Evolutionary conservation across 768 basidiomycete genomes (phyloP).

Genomic region (Fibroporia radiculosa): DNA sequence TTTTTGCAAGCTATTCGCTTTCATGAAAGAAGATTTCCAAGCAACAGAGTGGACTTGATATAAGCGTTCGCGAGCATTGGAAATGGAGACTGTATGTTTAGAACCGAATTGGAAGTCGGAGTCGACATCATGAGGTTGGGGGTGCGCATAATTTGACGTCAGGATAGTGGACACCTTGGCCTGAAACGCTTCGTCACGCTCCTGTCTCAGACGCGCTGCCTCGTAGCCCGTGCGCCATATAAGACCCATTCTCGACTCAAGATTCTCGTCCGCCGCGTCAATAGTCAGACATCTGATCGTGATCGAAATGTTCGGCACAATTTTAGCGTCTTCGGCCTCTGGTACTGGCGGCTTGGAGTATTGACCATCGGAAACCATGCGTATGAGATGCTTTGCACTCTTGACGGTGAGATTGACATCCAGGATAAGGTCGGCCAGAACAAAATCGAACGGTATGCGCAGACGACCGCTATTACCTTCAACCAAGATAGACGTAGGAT

Average conservation of each 20-base stretch:
- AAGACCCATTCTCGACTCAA: constrained; percentile 70
- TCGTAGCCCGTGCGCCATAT: constrained; percentile 68
- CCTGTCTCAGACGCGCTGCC: constrained; percentile 62
- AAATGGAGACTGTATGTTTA: constrained; percentile 58
- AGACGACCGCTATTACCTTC: constrained; percentile 59
- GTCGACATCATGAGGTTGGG: constrained; percentile 20
- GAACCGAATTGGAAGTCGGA: constrained; percentile 57
- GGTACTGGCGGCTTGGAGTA: constrained; percentile 56
- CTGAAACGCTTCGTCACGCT: constrained; percentile 73
- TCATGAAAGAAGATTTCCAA: constrained; percentile 43
- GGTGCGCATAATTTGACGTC: constrained; percentile 27
- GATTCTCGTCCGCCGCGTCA: constrained; percentile 78
- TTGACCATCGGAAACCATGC: constrained; percentile 43
- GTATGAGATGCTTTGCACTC: constrained; percentile 58
- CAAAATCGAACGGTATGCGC: constrained; percentile 74
- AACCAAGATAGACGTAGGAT: constrained; percentile 36
- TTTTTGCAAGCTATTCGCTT: constrained; percentile 37
- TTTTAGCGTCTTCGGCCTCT: constrained; percentile 63
- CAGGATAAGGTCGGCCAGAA: constrained; percentile 68
- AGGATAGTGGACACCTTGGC: constrained; percentile 69
- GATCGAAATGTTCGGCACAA: constrained; percentile 54
- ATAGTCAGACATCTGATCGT: constrained; percentile 53
- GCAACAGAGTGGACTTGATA: constrained; percentile 62
- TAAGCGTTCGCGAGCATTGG: constrained; percentile 65
- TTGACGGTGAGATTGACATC: constrained; percentile 67